phyloP scores from a whole-genome alignment of 2,329 filamentous ascomycete species.

The Diaporthe humulicola region DNA sequence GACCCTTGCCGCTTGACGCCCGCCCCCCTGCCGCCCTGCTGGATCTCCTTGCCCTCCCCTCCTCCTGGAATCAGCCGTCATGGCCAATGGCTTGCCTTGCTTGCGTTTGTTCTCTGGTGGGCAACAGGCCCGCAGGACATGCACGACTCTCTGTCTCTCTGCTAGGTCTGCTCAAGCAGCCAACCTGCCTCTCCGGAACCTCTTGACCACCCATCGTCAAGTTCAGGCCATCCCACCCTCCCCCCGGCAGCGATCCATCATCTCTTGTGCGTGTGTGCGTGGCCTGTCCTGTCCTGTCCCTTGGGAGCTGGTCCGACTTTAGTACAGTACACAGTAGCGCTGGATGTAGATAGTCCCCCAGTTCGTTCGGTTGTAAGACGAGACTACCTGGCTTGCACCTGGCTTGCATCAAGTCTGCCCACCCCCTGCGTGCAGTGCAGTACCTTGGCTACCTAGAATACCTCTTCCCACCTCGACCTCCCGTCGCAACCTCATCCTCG shows the following conservation, averaged over 20 bases:
- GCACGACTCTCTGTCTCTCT: constrained; percentile 32
- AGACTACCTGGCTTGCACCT: constrained; percentile 6
- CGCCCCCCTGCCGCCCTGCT: constrained; percentile 1
- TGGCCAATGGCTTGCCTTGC: constrained; percentile 26
- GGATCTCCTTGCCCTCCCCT: constrained; percentile 15
- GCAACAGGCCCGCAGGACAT: constrained; percentile 5
- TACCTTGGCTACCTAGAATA: neutral
- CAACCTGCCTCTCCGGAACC: neutral
- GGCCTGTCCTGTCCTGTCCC: neutral
- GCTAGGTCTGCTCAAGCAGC: constrained; percentile 2
- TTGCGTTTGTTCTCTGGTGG: neutral
- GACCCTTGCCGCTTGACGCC: constrained; percentile 31
- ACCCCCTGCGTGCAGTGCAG: constrained; percentile 5
- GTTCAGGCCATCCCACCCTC: constrained; percentile 20
- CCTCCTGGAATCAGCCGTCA: constrained; percentile 34
- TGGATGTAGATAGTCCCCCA: neutral
- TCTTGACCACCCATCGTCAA: neutral
- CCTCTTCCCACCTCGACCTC: constrained; percentile 21
- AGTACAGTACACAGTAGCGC: neutral
- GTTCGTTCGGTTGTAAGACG: neutral
- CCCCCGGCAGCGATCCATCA: constrained; percentile 24
- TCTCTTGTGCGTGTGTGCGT: neutral
- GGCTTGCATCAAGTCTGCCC: neutral
- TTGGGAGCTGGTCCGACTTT: constrained; percentile 11
- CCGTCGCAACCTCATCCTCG: constrained; percentile 16